These are phyloP conservation scores for Linum tenue DNA, from an alignment of 345 rosid species.

Conservation along the genomic window DNA sequence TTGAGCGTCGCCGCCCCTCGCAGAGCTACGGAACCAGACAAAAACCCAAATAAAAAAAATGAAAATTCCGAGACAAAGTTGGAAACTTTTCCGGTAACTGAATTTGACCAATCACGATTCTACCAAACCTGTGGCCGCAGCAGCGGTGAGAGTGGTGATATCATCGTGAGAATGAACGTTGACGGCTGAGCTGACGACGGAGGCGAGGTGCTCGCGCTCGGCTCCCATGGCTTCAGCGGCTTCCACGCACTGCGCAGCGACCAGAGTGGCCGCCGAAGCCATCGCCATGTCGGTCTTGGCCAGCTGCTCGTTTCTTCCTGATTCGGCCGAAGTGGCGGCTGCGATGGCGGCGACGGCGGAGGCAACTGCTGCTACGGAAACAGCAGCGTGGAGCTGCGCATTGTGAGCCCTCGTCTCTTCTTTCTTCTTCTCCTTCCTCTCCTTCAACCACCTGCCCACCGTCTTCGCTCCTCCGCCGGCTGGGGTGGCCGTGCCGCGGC, in stretches of 20 bases:
- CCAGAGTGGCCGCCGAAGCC: slow-evolving; percentile 87
- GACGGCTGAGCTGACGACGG: slow-evolving; percentile 81
- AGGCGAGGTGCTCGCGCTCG: slow-evolving; percentile 72
- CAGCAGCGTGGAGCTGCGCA: slow-evolving; percentile 82
- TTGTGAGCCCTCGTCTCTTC: slow-evolving; percentile 79
- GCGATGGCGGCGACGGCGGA: slow-evolving; percentile 81
- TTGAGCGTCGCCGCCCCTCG: slow-evolving; percentile 90
- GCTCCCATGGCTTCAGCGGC: slow-evolving; percentile 87
- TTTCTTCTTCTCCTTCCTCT: slow-evolving; percentile 86
- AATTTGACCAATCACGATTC: not conserved
- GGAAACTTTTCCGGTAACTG: not conserved
- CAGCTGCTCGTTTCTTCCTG: slow-evolving; percentile 51
- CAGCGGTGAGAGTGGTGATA: slow-evolving; percentile 82
- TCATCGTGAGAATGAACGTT: slow-evolving; percentile 81
- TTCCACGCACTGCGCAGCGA: slow-evolving; percentile 98
- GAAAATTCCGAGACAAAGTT: not conserved
- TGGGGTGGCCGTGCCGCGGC: slow-evolving; percentile 46
- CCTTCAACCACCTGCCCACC: slow-evolving; percentile 93
- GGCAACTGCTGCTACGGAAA: slow-evolving; percentile 89
- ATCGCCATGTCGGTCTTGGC: slow-evolving; percentile 75
- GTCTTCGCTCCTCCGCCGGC: slow-evolving; percentile 53
- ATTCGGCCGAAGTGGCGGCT: slow-evolving; percentile 63
- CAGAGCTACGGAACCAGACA: slow-evolving; percentile 41
- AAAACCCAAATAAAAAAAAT: not conserved
- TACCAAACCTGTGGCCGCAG: slow-evolving; percentile 79